Evolutionary conservation across 345 rosid species (phyloP).

Genomic region (Lepidium didymum): DNA sequence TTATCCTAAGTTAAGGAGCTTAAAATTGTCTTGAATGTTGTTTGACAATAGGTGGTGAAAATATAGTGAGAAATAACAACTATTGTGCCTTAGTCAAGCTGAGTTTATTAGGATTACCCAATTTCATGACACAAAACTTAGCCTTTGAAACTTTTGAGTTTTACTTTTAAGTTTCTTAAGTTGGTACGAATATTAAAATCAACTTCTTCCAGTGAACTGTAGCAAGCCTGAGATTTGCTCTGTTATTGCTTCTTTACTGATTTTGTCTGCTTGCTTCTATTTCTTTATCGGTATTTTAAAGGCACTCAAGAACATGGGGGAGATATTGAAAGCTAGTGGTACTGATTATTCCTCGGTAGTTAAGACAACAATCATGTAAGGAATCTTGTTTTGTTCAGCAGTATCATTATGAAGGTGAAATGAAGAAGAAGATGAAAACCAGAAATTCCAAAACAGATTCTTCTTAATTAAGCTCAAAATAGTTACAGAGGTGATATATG

Average conservation of each 20-base stretch:
- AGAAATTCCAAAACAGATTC: too few species aligned
- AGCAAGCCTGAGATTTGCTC: neutral
- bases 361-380: slow-evolving; percentile 36
- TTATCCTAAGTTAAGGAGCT: neutral
- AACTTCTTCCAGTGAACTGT: neutral
- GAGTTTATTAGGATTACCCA: neutral
- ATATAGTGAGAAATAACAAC: neutral
- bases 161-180: slow-evolving; percentile 1
- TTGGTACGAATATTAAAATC: neutral
- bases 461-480: too few species aligned
- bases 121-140: neutral
- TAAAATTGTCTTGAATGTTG: neutral
- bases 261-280: neutral
- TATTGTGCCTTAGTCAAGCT: neutral
- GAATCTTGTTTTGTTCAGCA: neutral
- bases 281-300: neutral
- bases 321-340: slow-evolving; percentile 37
- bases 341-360: slow-evolving; percentile 33
- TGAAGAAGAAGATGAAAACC: too few species aligned
- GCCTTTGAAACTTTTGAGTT: neutral
- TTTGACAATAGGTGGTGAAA: neutral
- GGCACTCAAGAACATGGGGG: slow-evolving; percentile 36
- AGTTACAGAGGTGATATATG: too few species aligned
- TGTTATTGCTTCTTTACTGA: neutral
- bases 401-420: too few species aligned